Percentiles rank a stretch among this genome's conserved stretches.
Evolutionary conservation across 176 grass and related monocot genomes (phyloP).

Genomic region (Rhipidocladum racemiflorum): DNA sequence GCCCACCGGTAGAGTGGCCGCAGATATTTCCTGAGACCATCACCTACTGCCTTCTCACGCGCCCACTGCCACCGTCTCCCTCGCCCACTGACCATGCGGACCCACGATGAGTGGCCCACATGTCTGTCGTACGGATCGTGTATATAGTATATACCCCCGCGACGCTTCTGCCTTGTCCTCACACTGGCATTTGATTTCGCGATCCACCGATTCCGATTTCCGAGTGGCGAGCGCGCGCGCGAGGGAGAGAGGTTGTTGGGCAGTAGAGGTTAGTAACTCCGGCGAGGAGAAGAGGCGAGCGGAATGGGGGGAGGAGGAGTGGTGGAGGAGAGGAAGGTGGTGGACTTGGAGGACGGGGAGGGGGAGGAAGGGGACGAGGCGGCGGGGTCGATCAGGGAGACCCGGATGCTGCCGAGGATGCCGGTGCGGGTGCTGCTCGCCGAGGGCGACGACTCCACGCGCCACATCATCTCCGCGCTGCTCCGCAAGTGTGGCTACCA

Average conservation of each 20-base stretch:
- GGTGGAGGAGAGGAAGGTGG: slow-evolving; percentile 32
- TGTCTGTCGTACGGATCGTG: not conserved
- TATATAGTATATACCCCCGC: not conserved
- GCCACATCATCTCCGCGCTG: slow-evolving; percentile 92
- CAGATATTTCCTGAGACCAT: slow-evolving; percentile 42
- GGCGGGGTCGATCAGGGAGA: slow-evolving; percentile 24
- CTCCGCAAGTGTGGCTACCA: slow-evolving; percentile 90
- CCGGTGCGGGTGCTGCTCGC: slow-evolving; percentile 92
- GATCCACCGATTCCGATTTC: slow-evolving; percentile 1
- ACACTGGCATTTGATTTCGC: slow-evolving; percentile 31
- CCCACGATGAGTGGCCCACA: not conserved
- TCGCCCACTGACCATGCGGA: not conserved
- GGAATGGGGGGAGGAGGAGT: slow-evolving; percentile 24
- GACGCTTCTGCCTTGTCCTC: not conserved
- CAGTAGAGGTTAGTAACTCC: not conserved
- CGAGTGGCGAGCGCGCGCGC: slow-evolving; percentile 31
- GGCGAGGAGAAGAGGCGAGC: not conserved
- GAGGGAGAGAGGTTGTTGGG: not conserved
- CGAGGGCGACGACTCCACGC: slow-evolving; percentile 92
- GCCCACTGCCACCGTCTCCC: not conserved
- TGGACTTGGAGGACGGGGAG: slow-evolving; percentile 36
- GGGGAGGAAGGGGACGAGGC: slow-evolving; percentile 27
- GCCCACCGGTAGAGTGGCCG: slow-evolving; percentile 30
- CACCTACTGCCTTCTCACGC: not conserved
- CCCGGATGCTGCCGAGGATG: slow-evolving; percentile 72